phyloP scores from a whole-genome alignment of 2,329 filamentous ascomycete species.

The Penicillium griseofulvum region DNA sequence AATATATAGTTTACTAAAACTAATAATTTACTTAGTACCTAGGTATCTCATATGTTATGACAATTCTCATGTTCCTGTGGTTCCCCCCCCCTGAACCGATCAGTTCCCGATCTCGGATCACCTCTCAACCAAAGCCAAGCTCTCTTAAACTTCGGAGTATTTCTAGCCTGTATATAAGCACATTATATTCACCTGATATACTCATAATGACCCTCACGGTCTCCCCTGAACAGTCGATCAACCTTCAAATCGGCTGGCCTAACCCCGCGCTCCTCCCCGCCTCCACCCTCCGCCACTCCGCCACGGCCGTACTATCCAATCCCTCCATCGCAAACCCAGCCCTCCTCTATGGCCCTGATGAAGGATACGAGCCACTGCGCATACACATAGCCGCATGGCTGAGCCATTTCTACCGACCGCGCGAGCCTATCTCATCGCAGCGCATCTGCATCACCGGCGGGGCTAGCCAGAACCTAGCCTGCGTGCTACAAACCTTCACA shows the following conservation, averaged over 20 bases:
- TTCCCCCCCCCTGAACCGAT: neutral
- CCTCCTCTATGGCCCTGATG: conserved; percentile 77
- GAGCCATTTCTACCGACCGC: conserved; percentile 56
- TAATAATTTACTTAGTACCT: too few relatives aligned
- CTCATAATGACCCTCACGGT: conserved; percentile 7
- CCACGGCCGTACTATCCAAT: conserved; percentile 60
- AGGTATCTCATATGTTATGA: too few relatives aligned
- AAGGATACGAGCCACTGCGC: conserved; percentile 69
- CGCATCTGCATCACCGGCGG: conserved; percentile 81
- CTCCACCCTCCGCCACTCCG: conserved; percentile 59
- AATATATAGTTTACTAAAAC: too few relatives aligned
- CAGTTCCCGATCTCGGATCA: conserved; percentile 11
- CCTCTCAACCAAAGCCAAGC: neutral
- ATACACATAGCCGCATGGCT: conserved; percentile 70
- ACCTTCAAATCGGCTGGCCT: conserved; percentile 49
- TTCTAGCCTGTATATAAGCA: neutral
- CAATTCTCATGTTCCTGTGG: neutral
- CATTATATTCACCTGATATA: neutral
- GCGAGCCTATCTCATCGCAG: conserved; percentile 47
- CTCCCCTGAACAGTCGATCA: conserved; percentile 29
- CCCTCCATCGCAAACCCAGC: conserved; percentile 59
- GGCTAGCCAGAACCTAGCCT: conserved; percentile 77
- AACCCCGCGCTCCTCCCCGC: conserved; percentile 63
- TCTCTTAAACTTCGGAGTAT: neutral
- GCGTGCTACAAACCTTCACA: conserved; percentile 73